phyloP scores from a whole-genome alignment of 768 basidiomycete genomes.

The Trametes cingulata region DNA sequence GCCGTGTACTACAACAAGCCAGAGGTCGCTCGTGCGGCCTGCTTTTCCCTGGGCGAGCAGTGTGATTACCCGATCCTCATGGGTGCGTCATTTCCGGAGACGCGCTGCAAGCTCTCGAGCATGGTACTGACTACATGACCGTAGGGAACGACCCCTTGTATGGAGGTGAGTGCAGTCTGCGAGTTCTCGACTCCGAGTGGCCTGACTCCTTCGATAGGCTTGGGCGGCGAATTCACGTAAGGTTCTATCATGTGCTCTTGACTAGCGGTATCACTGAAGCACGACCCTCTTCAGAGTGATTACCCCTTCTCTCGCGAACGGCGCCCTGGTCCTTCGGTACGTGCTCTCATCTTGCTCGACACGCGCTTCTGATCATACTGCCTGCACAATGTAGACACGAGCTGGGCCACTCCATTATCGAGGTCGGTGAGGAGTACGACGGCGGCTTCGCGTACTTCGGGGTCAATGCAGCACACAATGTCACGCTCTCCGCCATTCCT shows the following conservation, averaged over 20 bases:
- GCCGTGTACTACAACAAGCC: conserved; percentile 71
- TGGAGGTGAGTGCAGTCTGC: conserved; percentile 49
- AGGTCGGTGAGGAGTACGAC: conserved; percentile 83
- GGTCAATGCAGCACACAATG: conserved; percentile 55
- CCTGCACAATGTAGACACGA: conserved; percentile 48
- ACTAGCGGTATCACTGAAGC: not conserved
- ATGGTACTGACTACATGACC: not conserved
- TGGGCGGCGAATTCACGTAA: conserved; percentile 79
- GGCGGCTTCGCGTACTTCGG: conserved; percentile 76
- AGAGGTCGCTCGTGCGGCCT: conserved; percentile 68
- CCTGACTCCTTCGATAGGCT: conserved; percentile 42
- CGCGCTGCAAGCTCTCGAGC: no score
- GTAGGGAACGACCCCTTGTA: conserved; percentile 80
- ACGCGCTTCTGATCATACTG: not conserved
- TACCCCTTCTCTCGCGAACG: conserved; percentile 73
- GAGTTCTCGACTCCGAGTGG: not conserved
- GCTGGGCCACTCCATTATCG: conserved; percentile 77
- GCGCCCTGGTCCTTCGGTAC: conserved; percentile 66
- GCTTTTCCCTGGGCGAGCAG: conserved; percentile 57
- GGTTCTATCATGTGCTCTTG: conserved; percentile 27
- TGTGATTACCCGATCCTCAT: conserved; percentile 79
- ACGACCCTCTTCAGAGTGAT: conserved; percentile 53
- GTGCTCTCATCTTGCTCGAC: not conserved
- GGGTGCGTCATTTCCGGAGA: conserved; percentile 40
- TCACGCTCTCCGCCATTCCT: conserved; percentile 41